These are phyloP conservation scores for Nicotiana tabacum DNA, from an alignment of 257 asterid species.

Conservation along the genomic window DNA sequence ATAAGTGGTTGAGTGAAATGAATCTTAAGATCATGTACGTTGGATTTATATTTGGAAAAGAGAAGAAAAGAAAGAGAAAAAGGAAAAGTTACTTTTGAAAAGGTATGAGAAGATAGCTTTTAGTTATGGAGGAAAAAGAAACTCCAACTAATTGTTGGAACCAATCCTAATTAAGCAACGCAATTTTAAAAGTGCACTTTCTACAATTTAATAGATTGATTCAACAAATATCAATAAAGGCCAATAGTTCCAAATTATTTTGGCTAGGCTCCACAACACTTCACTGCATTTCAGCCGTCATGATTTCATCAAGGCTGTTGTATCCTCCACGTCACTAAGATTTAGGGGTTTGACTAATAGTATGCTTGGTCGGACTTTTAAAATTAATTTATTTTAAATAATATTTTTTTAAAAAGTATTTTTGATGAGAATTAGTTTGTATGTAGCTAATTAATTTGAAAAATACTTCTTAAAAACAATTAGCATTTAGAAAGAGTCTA, in stretches of 20 bases:
- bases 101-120: not conserved
- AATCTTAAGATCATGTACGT: not conserved
- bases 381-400: no score
- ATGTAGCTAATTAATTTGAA: no score
- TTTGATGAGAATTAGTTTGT: no score
- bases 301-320: conserved; percentile 9
- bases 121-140: not conserved
- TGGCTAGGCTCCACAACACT: not conserved
- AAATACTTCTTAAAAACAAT: no score
- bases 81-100: not conserved
- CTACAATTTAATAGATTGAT: not conserved
- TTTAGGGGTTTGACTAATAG: not conserved
- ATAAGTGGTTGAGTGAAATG: not conserved
- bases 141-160: not conserved
- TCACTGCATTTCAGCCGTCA: conserved; percentile 16
- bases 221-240: not conserved
- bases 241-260: not conserved
- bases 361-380: no score
- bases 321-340: conserved; percentile 29
- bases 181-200: conserved; percentile 3
- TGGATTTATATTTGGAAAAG: not conserved
- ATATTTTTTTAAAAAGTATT: accelerated
- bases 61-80: not conserved
- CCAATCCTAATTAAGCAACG: not conserved
- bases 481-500: no score